Conservation (phyloP, 2,329 filamentous ascomycete species). For the Penicillium digitatum region DNA sequence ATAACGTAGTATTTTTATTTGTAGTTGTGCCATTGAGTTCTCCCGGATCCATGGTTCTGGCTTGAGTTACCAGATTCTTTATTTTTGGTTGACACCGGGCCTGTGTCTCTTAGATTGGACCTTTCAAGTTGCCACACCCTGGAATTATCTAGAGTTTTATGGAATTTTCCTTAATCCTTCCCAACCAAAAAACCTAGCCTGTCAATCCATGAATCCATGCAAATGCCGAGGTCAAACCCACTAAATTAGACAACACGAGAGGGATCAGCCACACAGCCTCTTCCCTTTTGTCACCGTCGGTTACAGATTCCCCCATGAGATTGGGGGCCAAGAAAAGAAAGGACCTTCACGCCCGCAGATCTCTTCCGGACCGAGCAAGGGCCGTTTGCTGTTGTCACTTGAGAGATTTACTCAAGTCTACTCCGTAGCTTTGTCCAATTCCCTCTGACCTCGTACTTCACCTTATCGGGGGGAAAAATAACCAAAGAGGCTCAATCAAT, state of each 20-base stretch:
- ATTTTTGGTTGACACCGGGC: neutral
- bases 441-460: neutral
- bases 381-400: neutral
- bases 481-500: neutral
- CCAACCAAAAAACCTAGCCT: neutral
- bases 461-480: neutral
- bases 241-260: conserved; percentile 16
- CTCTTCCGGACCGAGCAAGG: neutral
- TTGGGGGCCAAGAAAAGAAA: neutral
- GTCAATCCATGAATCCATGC: neutral
- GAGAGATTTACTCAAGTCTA: conserved; percentile 3
- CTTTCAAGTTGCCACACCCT: neutral
- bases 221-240: neutral
- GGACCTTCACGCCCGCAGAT: conserved; percentile 9
- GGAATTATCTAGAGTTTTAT: neutral
- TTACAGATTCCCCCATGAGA: neutral
- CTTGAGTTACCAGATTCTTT: neutral
- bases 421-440: neutral
- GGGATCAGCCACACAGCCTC: conserved; percentile 8
- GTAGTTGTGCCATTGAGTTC: neutral
- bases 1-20: neutral
- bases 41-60: neutral
- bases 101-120: neutral
- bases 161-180: neutral
- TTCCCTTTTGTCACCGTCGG: neutral